phyloP scores from a whole-genome alignment of 108 stramenopile species.

The Cyclotella baltica region DNA sequence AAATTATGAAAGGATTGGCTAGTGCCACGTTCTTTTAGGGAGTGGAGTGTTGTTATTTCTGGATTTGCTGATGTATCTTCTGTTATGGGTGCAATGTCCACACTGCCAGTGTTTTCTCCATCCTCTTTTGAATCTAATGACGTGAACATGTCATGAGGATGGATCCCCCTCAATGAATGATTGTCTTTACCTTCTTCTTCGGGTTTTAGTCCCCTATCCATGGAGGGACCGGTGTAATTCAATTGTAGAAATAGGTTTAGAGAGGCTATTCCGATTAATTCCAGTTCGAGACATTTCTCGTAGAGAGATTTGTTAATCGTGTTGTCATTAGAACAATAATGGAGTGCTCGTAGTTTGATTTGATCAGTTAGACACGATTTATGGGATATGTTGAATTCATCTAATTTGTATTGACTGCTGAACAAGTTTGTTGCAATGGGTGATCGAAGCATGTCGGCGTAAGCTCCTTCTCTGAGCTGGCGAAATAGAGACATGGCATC shows the following conservation, averaged over 20 bases:
- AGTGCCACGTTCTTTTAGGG: slow-evolving; percentile 26
- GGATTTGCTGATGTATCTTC: slow-evolving; percentile 6
- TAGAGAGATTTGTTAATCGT: slow-evolving; percentile 2
- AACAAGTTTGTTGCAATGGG: slow-evolving; percentile 43
- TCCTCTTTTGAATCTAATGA: slow-evolving; percentile 31
- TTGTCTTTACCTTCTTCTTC: slow-evolving; percentile 21
- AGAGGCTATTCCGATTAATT: slow-evolving; percentile 75
- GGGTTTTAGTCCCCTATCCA: slow-evolving; percentile 48
- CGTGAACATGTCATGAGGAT: slow-evolving; percentile 73
- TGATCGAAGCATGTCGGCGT: slow-evolving; percentile 62
- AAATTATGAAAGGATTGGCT: slow-evolving; percentile 67
- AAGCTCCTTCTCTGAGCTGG: slow-evolving; percentile 56
- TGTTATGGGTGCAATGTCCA: slow-evolving; percentile 9
- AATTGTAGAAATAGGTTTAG: slow-evolving; percentile 86
- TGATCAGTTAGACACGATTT: slow-evolving; percentile 37
- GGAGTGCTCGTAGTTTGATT: slow-evolving; percentile 46
- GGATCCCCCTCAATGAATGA: slow-evolving; percentile 56
- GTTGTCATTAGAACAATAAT: slow-evolving; percentile 32
- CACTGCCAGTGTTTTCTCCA: neutral
- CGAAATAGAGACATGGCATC: slow-evolving; percentile 31
- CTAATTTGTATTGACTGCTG: slow-evolving; percentile 18
- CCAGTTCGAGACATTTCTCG: slow-evolving; percentile 59
- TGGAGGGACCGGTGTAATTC: slow-evolving; percentile 86
- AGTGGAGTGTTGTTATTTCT: slow-evolving; percentile 18
- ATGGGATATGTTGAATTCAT: slow-evolving; percentile 13